Percentiles rank a stretch among this genome's conserved stretches.
These are phyloP conservation scores for Physaria fendleri DNA, from an alignment of 345 rosid species.

Conservation along the genomic window DNA sequence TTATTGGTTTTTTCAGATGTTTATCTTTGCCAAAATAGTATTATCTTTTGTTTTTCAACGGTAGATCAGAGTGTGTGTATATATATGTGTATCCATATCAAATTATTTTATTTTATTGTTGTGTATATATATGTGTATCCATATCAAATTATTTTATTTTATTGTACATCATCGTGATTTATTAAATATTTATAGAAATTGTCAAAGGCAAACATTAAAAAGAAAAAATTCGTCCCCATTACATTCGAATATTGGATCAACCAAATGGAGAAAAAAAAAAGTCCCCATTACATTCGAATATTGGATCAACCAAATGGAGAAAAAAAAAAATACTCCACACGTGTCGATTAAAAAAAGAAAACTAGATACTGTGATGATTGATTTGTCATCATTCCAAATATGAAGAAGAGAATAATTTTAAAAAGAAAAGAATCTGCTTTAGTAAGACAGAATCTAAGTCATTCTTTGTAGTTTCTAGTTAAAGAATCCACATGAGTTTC, in stretches of 20 bases:
- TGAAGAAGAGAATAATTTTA: neutral
- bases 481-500: conserved; percentile 5
- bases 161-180: neutral
- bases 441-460: conserved; percentile 8
- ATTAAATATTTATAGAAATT: neutral
- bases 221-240: neutral
- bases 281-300: conserved; percentile 2
- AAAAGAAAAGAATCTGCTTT: conserved; percentile 21
- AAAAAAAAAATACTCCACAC: conserved; percentile 11
- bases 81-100: neutral
- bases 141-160: neutral
- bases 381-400: conserved; percentile 18
- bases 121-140: neutral
- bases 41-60: too few relatives aligned
- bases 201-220: neutral
- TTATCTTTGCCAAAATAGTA: too few relatives aligned
- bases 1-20: too few relatives aligned
- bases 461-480: conserved; percentile 29
- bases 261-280: conserved; percentile 6
- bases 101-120: neutral
- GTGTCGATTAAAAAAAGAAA: conserved; percentile 5
- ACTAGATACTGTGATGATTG: conserved; percentile 15
- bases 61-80: too few relatives aligned
- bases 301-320: conserved; percentile 10
- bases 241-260: conserved; percentile 11